These are phyloP conservation scores for Colletotrichum horii DNA, from an alignment of 2,329 filamentous ascomycete genomes.

Conservation along the genomic window DNA sequence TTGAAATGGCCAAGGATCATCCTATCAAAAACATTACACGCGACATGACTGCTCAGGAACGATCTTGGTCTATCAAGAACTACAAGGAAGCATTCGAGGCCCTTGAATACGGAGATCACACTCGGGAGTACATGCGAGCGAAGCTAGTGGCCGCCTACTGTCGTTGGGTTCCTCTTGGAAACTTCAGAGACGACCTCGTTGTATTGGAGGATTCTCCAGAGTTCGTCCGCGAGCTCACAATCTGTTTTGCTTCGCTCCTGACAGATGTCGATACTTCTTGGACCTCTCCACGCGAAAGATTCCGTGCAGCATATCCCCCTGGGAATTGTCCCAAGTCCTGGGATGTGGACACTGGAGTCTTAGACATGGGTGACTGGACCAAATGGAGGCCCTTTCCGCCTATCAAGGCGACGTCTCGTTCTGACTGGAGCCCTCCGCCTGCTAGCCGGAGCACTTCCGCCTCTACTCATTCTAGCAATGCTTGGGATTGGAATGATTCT, in stretches of 20 bases:
- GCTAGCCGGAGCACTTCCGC: no score
- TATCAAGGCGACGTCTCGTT: no score
- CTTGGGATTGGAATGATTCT: no score
- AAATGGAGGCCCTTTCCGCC: no score
- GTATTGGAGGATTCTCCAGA: background rate
- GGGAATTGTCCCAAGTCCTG: no score
- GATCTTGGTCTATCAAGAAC: background rate
- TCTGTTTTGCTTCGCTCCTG: background rate
- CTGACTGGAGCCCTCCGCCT: no score
- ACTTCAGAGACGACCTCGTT: background rate
- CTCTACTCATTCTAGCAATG: no score
- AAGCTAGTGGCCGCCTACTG: background rate
- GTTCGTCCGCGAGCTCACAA: background rate
- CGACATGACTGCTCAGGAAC: background rate
- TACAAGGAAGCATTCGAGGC: background rate
- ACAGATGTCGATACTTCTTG: no score
- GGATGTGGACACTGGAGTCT: no score
- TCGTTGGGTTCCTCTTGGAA: background rate
- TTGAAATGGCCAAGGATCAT: background rate
- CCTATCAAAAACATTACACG: accelerated
- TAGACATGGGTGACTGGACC: no score
- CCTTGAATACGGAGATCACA: background rate
- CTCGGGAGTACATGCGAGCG: background rate
- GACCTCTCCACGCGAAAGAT: no score
- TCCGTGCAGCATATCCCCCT: no score